These are phyloP conservation scores for Xylaria castorea DNA, from an alignment of 495 filamentous ascomycete species.

Conservation along the genomic window DNA sequence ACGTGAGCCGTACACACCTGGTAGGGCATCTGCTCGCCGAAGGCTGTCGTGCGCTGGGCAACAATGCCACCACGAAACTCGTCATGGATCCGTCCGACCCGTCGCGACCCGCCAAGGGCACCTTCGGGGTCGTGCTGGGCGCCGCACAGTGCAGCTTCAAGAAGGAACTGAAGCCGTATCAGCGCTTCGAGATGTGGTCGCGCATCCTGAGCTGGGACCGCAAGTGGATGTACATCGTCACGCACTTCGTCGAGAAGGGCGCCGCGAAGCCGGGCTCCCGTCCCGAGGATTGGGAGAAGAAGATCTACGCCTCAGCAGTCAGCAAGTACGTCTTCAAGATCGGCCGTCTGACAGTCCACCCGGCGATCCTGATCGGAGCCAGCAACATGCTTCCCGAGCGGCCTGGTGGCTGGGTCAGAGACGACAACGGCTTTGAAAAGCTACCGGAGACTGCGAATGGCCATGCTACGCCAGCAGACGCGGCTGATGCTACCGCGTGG, in stretches of 20 bases:
- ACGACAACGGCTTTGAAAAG: constrained; percentile 37
- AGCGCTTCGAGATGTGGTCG: constrained; percentile 75
- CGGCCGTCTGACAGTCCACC: constrained; percentile 82
- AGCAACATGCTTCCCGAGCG: constrained; percentile 71
- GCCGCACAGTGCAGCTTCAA: constrained; percentile 72
- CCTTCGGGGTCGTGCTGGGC: constrained; percentile 68
- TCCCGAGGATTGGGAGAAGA: constrained; percentile 44
- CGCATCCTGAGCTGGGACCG: constrained; percentile 74
- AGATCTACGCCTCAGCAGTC: constrained; percentile 60
- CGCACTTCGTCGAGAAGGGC: constrained; percentile 61
- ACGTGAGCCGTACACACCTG: constrained; percentile 71
- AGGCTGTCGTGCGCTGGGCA: constrained; percentile 48
- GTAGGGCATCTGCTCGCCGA: constrained; percentile 59
- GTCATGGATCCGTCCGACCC: constrained; percentile 50
- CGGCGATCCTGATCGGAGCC: constrained; percentile 74
- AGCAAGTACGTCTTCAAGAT: constrained; percentile 69
- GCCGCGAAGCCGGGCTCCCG: constrained; percentile 51
- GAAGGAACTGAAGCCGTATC: constrained; percentile 71
- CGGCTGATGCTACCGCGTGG: constrained; percentile 46
- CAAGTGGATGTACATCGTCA: constrained; percentile 59
- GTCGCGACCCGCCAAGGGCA: constrained; percentile 41
- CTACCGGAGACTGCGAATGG: constrained; percentile 22
- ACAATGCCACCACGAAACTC: constrained; percentile 51
- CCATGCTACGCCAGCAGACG: constrained; percentile 37
- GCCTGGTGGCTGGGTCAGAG: constrained; percentile 55